Conservation (phyloP, 305 asterid species). For the Fraxinus velutina region DNA sequence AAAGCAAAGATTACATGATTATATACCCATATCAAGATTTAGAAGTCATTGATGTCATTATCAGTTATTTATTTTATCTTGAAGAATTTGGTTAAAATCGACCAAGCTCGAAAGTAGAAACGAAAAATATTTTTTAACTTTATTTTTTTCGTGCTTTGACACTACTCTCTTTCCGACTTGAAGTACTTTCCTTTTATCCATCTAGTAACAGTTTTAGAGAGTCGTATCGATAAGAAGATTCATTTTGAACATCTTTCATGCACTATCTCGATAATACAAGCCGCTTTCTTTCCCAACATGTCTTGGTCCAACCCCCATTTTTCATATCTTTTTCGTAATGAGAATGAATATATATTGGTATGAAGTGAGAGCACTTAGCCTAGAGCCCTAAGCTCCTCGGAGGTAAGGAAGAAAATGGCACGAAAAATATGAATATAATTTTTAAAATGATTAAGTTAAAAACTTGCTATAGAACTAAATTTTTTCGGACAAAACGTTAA, state of each 20-base stretch:
- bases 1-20: conserved; percentile 16
- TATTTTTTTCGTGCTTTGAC: too few relatives aligned
- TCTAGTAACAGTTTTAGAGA: too few relatives aligned
- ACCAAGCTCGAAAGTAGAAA: neutral
- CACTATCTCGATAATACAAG: neutral
- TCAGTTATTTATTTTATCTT: neutral
- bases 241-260: neutral
- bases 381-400: neutral
- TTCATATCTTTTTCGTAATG: neutral
- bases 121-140: too few relatives aligned
- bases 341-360: neutral
- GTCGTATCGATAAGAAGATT: too few relatives aligned
- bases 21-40: neutral
- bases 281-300: neutral
- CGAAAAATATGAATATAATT: too few relatives aligned
- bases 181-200: too few relatives aligned
- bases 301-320: neutral
- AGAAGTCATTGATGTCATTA: neutral
- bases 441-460: neutral
- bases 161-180: neutral
- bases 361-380: neutral
- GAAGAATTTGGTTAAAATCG: neutral
- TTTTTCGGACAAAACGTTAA: neutral
- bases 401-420: neutral
- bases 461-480: neutral